phyloP scores from a whole-genome alignment of 495 filamentous ascomycete species.

The Tuber borchii region DNA sequence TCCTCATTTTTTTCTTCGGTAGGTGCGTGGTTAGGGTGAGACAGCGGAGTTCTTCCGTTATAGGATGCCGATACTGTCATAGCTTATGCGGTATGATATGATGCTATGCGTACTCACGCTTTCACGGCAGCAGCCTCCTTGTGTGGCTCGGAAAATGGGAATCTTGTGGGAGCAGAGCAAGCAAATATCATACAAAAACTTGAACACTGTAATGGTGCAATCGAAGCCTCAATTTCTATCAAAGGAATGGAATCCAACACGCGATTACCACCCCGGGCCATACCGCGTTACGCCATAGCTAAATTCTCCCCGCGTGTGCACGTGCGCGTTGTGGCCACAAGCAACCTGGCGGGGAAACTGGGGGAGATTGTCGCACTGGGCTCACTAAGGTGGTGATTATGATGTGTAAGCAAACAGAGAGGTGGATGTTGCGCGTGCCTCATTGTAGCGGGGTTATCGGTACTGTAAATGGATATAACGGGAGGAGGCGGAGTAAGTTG shows the following conservation, averaged over 20 bases:
- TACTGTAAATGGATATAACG: too few species aligned
- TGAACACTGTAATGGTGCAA: neutral
- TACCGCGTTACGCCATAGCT: neutral
- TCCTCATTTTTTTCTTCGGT: neutral
- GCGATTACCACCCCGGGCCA: neutral
- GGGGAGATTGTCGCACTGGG: neutral
- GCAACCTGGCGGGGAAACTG: neutral
- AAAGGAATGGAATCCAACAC: neutral
- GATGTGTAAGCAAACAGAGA: neutral
- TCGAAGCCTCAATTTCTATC: neutral
- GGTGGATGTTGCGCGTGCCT: too few species aligned
- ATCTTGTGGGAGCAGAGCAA: neutral
- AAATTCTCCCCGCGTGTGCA: constrained; percentile 23
- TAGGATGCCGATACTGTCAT: neutral
- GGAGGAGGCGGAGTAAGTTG: neutral
- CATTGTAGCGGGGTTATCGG: too few species aligned
- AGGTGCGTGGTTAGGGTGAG: neutral
- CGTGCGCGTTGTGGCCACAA: constrained; percentile 4
- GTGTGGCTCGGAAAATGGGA: neutral
- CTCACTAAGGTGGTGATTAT: neutral
- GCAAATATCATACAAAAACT: neutral
- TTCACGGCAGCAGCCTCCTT: neutral
- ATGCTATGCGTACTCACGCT: neutral
- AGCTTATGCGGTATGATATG: neutral
- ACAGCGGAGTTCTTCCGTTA: neutral